Percentiles rank a stretch among this genome's conserved stretches.
Evolutionary conservation across 176 grass and related monocot species (phyloP).

Genomic region (Triticum turgidum): DNA sequence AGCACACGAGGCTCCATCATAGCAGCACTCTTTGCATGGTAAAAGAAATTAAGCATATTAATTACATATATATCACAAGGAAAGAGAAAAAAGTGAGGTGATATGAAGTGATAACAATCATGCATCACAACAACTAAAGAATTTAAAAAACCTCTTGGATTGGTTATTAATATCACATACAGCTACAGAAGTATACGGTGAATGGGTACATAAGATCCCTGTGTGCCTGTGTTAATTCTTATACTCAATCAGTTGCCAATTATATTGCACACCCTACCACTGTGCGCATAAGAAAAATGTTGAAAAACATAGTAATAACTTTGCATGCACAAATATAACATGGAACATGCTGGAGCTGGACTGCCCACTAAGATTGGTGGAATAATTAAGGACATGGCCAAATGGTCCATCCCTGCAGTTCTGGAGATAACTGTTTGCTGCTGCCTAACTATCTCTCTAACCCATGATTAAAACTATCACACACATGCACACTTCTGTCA

Average conservation of each 20-base stretch:
- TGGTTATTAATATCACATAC: slow-evolving; percentile 1
- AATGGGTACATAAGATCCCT: background rate
- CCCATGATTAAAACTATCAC: background rate
- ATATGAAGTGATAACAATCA: background rate
- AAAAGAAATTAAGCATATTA: slow-evolving; percentile 2
- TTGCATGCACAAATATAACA: background rate
- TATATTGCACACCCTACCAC: background rate
- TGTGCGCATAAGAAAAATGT: background rate
- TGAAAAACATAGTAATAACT: background rate
- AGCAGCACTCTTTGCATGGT: slow-evolving; percentile 41
- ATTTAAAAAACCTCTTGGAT: background rate
- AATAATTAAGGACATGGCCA: background rate
- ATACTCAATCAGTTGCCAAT: background rate
- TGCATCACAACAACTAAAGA: background rate
- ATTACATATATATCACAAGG: background rate
- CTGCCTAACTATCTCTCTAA: background rate
- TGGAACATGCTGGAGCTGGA: background rate
- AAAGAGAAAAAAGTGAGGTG: background rate
- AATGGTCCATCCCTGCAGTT: background rate
- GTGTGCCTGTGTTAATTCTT: background rate
- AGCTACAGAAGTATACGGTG: background rate
- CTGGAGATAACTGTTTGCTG: background rate
- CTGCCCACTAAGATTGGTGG: background rate
- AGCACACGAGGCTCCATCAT: slow-evolving; percentile 49
- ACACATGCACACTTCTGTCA: background rate